Evolutionary conservation across 306 rosid genomes (phyloP), one percentile per base, ranked within the genome.

Genomic region (Neltuma alba): DNA sequence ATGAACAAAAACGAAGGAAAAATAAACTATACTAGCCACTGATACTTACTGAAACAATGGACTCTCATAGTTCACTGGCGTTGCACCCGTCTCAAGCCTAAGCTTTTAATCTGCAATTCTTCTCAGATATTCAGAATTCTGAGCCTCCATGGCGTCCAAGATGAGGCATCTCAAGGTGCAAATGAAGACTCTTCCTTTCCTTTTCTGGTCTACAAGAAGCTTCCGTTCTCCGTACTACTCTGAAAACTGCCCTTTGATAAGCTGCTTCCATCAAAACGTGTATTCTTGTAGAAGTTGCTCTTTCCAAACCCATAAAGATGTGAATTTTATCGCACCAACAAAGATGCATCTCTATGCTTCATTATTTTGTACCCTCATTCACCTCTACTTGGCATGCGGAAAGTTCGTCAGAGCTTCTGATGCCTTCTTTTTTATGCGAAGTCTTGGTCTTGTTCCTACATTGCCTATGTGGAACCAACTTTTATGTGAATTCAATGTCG

Each of bases 311-410:
- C 74, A 50, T 20, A 74, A 37, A 74, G 78, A 47, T 16, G 63
- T 80, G 18, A 58, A 69, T 68, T 76, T 74, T 55, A 72, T 83
- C 18, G 80, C 90, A 27, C 83, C 88, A 20, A 31, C 80, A 2
- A 89, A 84, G 87, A 78, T 78, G 79, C 81, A 75, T 75, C 88
- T 91, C 70, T 87, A 89, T 27, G 85, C 87, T 40, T 88, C 95
- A 5, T 86, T 93, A 83, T 93, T 91, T 36, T 91, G 90, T 89
- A 86, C 91, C 75, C 94, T 91, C 72, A 79, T 91, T 77, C 96
- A 84, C 74, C 89, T 93, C 77, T 93, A 86, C 88, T 83, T 93
- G 82, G 34, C 80, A 6, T 77, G 85, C 77, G 92, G 90, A 18
- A 89, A 90, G 83, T 81, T 85, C 61, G 58, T 61, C 77, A 54